Evolutionary conservation across 2,329 filamentous ascomycete genomes (phyloP), one percentile per base, ranked within the genome.

Genomic region (Teratosphaeria viscida): DNA sequence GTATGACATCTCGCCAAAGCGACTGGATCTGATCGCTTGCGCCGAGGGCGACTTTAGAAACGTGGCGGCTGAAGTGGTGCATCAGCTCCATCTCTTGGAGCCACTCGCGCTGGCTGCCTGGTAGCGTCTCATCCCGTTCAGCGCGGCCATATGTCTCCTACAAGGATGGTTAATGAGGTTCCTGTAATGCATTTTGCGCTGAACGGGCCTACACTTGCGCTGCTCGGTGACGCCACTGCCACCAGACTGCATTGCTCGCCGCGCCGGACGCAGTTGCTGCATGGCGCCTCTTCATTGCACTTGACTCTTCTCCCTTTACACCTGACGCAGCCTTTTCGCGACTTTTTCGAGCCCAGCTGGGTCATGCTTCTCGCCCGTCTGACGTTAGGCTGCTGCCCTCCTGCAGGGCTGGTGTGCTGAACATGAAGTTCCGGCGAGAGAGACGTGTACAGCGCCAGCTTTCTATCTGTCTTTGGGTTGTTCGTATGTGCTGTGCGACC

Each of bases 221-320:
- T 57, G 26, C 37, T 27, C 27, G 59, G 32, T 52, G 55, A 35
- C 23, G 34, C 29, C 27, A 35, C 37, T 2, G 19, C 35, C 29
- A 43, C 43, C 16, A 35, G 11, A 52, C 62, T 66, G 55, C 67
- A 69, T 57, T 58, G 53, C 54, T 69, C 67, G 11, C 57, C 58
- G 53, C 67, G 57, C 52, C 67, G 57, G 4, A 58, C 52, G 52
- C 67, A 69, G 52, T 66, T 67, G 57, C 58, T 56, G 54, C 64
- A 66, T 23, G 67, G 67, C 10, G 62, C 55, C 37, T 61, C 57
- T 55, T 71, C 68, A 39, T 70, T 62, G 55, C 68, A 71, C 61
- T 71, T 71, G 12, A 71, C 68, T 37, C 67, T 59, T 39, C 68
- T 61, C 19, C 57, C 57, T 47, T 71, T 71, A 59, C 68, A 70